These are phyloP conservation scores for Fragaria ananassa DNA, from an alignment of 306 rosid species.

Conservation along the genomic window DNA sequence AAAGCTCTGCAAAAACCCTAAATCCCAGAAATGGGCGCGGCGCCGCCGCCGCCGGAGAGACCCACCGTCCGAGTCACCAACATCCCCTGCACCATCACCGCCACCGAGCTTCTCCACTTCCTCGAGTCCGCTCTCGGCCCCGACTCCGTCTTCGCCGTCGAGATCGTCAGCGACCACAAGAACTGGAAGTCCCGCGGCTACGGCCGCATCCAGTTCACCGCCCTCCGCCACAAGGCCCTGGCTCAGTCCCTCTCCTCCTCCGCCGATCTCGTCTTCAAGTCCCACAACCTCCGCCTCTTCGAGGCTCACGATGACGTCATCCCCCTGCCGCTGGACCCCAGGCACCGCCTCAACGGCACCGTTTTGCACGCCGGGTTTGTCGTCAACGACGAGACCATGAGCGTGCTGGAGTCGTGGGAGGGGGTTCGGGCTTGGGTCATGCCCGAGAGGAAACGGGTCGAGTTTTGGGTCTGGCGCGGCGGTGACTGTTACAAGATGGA, in stretches of 20 bases:
- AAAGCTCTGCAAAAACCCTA: too few species aligned
- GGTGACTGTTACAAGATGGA: constrained; percentile 57
- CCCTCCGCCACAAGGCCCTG: constrained; percentile 31
- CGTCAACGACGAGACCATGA: constrained; percentile 37
- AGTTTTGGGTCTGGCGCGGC: constrained; percentile 48
- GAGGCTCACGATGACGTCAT: constrained; percentile 53
- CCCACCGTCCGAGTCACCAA: constrained; percentile 52
- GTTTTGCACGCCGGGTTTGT: constrained; percentile 54
- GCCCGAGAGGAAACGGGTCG: constrained; percentile 65
- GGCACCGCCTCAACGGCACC: constrained; percentile 39
- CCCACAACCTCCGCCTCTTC: constrained; percentile 50
- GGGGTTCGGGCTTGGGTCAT: constrained; percentile 59
- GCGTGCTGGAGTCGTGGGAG: constrained; percentile 59
- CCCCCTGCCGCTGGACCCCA: constrained; percentile 39
- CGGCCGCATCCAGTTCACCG: constrained; percentile 83
- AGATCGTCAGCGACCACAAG: constrained; percentile 54
- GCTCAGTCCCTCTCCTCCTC: constrained; percentile 41
- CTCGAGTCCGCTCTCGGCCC: constrained; percentile 48
- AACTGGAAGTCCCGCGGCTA: constrained; percentile 80
- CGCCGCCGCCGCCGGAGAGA: constrained; percentile 12
- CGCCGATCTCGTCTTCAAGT: constrained; percentile 38
- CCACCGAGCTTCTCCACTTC: constrained; percentile 53
- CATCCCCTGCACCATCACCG: constrained; percentile 58
- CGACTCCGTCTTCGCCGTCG: constrained; percentile 70
- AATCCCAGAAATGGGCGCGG: background rate